Evolutionary conservation across 768 basidiomycete genomes (phyloP), one percentile per base, ranked within the genome.

Genomic region (Podaxis carcinomalis): DNA sequence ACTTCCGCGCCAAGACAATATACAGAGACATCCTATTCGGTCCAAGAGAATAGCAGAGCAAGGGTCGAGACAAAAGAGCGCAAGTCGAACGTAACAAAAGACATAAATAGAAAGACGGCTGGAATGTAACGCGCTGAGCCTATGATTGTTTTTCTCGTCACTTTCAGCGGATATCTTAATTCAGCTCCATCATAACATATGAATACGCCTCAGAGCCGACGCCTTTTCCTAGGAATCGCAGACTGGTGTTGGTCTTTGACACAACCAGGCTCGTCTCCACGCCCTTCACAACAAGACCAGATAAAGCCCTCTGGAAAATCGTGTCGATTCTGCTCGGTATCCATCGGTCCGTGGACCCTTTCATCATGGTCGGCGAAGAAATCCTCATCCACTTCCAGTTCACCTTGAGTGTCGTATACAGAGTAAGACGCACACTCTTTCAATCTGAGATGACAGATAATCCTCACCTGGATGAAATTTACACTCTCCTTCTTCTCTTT

Each of bases 281-380:
- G 66, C 47, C 67, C 63, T n/a, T 78, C 72, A 63, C 84, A 84
- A 63, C 83, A 85, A 2, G 69, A 74, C 83, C 83, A 85, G 2
- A 54, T 68, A 63, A 83, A 84, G 53, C 77, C 76, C 59, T 83
- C 76, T 1, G 82, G 82, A 59, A 69, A 80, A 14, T 75, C 64
- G 56, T 65, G 63, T 56, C 76, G 74, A 66, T 78, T 80, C 36
- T 68, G 63, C 16, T 66, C 35, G 4, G 76, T 74, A 65, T 83
- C 79, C 73, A 77, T 79, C 1, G 76, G 77, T 1, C 83, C 81
- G 57, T 81, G 80, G 53, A 68, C 72, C 32, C 72, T 69, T 62
- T 82, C 78, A 62, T 83, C 83, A 75, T 78, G 79, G 64, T 83
- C 82, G 9, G 59, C 68, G 59, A 80, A 82, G 10, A 65, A 66